phyloP scores from a whole-genome alignment of 495 filamentous ascomycete species.

The Aspergillus heteromorphus region DNA sequence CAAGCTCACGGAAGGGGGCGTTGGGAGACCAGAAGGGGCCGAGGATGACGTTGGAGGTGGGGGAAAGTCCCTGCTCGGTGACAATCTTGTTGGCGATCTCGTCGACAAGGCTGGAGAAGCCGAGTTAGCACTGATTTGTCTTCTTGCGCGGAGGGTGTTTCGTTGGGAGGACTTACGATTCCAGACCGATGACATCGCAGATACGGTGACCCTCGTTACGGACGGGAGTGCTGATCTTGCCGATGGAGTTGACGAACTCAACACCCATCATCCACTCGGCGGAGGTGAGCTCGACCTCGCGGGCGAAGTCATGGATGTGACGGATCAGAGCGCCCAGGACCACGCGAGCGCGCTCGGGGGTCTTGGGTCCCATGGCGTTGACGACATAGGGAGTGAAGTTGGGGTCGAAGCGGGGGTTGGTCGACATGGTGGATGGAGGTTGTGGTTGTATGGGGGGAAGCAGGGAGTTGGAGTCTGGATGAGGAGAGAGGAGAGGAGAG shows the following conservation, averaged over 20 bases:
- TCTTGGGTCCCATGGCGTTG: slow-evolving; percentile 70
- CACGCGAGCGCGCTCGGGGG: slow-evolving; percentile 59
- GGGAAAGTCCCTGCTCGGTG: slow-evolving; percentile 60
- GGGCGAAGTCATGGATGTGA: slow-evolving; percentile 79
- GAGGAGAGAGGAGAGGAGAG: background rate
- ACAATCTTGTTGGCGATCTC: slow-evolving; percentile 80
- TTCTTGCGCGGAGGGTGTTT: background rate
- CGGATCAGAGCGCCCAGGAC: slow-evolving; percentile 62
- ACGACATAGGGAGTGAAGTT: slow-evolving; percentile 72
- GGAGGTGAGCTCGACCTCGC: slow-evolving; percentile 72
- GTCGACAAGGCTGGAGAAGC: slow-evolving; percentile 58
- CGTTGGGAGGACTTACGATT: slow-evolving; percentile 70
- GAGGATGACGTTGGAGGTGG: slow-evolving; percentile 78
- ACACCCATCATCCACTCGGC: slow-evolving; percentile 80
- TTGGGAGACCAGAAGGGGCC: slow-evolving; percentile 86
- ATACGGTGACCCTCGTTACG: slow-evolving; percentile 75
- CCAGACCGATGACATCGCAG: slow-evolving; percentile 74
- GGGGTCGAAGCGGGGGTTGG: slow-evolving; percentile 55
- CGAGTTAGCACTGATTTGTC: slow-evolving; percentile 4
- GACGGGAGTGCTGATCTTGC: slow-evolving; percentile 51
- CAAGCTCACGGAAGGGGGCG: slow-evolving; percentile 68
- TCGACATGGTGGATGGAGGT: slow-evolving; percentile 25
- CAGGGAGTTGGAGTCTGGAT: background rate
- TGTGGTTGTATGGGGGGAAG: slow-evolving; percentile 2
- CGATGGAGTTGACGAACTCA: slow-evolving; percentile 52